A percentile compares a stretch with the other conserved stretches of the same genome.
Conservation (phyloP, 2,329 filamentous ascomycete genomes). For the Trichoderma sp. region DNA sequence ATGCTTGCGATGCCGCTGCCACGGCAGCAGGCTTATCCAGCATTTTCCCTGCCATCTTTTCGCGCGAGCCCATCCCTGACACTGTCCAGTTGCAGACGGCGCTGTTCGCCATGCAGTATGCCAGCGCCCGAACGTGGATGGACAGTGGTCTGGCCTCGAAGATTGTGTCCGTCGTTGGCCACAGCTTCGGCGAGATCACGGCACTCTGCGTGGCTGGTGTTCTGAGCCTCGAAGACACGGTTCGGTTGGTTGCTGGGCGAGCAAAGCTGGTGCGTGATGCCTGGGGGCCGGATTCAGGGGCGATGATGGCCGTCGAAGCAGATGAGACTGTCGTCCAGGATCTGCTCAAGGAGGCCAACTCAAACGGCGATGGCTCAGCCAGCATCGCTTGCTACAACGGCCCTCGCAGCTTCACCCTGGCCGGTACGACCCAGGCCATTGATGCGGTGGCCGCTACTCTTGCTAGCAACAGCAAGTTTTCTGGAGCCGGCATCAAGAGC, state of each 20-base stretch:
- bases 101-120: not conserved
- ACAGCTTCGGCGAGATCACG: not conserved
- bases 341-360: not conserved
- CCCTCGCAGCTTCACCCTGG: not conserved
- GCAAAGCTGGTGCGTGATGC: not conserved
- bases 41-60: not conserved
- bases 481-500: not conserved
- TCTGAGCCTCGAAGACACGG: not conserved
- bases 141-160: not conserved
- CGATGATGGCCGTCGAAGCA: not conserved
- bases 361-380: not conserved
- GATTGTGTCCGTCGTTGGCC: not conserved
- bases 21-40: not conserved
- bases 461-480: not conserved
- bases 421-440: not conserved
- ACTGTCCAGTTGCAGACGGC: not conserved
- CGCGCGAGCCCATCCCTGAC: not conserved
- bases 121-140: not conserved
- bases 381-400: not conserved
- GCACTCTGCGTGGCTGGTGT: not conserved
- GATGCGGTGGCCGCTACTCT: not conserved
- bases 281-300: not conserved
- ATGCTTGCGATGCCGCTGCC: not conserved
- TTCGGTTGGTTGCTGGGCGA: not conserved
- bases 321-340: not conserved